These are phyloP conservation scores for Tympanopsis confertula DNA, from an alignment of 2,329 filamentous ascomycete genomes.

Conservation along the genomic window DNA sequence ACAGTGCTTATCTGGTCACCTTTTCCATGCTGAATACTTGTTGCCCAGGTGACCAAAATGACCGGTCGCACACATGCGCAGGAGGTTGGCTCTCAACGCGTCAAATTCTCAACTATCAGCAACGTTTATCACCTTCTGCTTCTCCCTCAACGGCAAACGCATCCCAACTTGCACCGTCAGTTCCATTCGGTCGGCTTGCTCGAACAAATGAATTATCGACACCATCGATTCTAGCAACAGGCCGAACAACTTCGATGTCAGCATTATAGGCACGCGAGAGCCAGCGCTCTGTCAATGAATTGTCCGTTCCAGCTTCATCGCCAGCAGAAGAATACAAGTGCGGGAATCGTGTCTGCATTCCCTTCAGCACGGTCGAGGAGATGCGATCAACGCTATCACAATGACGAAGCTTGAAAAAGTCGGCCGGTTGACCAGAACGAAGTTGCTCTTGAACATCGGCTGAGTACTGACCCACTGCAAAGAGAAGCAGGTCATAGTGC, in stretches of 20 bases:
- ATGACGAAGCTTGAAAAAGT: conserved; percentile 46
- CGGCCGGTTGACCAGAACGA: conserved; percentile 30
- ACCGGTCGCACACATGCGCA: too few species aligned
- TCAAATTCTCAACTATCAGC: too few species aligned
- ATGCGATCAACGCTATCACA: conserved; percentile 56
- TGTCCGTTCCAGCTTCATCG: conserved; percentile 10
- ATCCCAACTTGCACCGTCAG: not conserved
- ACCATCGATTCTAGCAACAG: not conserved
- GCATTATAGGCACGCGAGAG: conserved; percentile 26
- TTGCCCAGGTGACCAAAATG: too few species aligned
- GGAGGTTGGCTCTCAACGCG: too few species aligned
- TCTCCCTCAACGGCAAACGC: too few species aligned
- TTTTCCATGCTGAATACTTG: too few species aligned
- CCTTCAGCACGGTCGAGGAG: conserved; percentile 42
- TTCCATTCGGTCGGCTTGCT: not conserved
- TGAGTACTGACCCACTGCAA: conserved; percentile 46
- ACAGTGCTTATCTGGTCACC: too few species aligned
- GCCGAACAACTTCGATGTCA: not conserved
- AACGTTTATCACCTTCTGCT: too few species aligned
- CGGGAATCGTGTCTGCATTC: conserved; percentile 38
- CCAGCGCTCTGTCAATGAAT: conserved; percentile 35
- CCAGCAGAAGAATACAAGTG: conserved; percentile 33
- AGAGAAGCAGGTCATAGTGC: conserved; percentile 58
- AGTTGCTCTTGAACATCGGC: conserved; percentile 37
- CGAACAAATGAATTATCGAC: not conserved